Conservation (phyloP, 345 rosid species). For the Gossypium bickii region DNA sequence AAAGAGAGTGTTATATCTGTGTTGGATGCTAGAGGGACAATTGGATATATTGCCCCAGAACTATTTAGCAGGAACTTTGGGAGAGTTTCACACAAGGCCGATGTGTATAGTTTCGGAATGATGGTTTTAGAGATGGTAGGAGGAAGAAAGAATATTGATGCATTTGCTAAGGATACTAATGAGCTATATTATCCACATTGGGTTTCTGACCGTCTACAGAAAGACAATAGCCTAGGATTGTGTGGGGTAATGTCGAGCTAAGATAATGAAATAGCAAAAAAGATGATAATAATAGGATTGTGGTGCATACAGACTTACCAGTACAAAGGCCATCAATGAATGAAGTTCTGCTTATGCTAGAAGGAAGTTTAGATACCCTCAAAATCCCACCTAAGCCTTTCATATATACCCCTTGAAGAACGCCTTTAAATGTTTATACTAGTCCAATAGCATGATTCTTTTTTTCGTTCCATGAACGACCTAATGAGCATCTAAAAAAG, state of each 20-base stretch:
- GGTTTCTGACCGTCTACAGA: conserved; percentile 4
- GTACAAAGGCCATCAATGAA: conserved; percentile 13
- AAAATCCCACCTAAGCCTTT: conserved; percentile 18
- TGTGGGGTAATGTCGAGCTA: background rate
- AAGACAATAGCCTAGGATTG: background rate
- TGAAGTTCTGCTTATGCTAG: conserved; percentile 13
- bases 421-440: background rate
- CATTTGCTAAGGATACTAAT: background rate
- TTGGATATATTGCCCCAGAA: conserved; percentile 32
- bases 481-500: too few relatives aligned
- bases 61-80: conserved; percentile 26
- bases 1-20: conserved; percentile 27
- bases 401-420: conserved; percentile 2
- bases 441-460: background rate
- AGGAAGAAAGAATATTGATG: conserved; percentile 20
- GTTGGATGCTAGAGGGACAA: conserved; percentile 20
- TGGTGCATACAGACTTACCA: conserved; percentile 17
- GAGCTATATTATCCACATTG: conserved; percentile 17
- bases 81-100: conserved; percentile 12
- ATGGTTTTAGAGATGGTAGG: conserved; percentile 28
- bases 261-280: conserved; percentile 13
- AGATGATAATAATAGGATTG: conserved; percentile 13
- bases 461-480: background rate
- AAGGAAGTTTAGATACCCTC: conserved; percentile 13
- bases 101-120: conserved; percentile 19